Evolutionary conservation across 2,329 filamentous ascomycete species (phyloP).

Genomic region (Trichothecium roseum): DNA sequence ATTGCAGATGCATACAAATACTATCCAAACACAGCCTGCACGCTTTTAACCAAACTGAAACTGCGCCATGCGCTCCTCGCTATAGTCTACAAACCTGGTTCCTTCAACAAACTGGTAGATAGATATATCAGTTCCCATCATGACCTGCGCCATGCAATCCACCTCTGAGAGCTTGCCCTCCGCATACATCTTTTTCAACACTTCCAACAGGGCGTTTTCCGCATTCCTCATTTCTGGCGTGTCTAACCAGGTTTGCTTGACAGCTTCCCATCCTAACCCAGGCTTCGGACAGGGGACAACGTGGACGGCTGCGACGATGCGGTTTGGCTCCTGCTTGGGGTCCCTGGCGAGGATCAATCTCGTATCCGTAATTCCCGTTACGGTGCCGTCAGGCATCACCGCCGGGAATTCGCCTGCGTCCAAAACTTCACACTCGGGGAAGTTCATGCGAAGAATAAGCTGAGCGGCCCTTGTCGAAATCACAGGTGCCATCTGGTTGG

Average conservation of each 20-base stretch:
- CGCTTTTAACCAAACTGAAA: neutral
- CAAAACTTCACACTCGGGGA: conserved; percentile 1
- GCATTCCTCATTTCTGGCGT: conserved; percentile 2
- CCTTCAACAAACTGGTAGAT: conserved; percentile 2
- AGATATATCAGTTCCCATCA: conserved; percentile 1
- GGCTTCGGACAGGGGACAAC: conserved; percentile 1
- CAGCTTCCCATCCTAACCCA: neutral
- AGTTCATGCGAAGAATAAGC: conserved; percentile 1
- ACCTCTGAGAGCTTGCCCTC: conserved; percentile 1
- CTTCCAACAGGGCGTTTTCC: conserved; percentile 1
- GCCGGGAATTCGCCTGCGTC: neutral
- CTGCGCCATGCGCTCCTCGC: conserved; percentile 3
- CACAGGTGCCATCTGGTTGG: neutral
- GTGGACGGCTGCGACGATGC: conserved; percentile 1
- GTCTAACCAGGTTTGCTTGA: neutral
- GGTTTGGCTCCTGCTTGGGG: neutral
- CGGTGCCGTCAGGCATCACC: neutral
- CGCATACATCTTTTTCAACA: conserved; percentile 1
- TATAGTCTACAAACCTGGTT: conserved; percentile 2
- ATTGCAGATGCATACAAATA: no score
- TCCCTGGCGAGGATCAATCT: conserved; percentile 1
- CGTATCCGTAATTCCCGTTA: neutral
- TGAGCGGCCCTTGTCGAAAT: neutral
- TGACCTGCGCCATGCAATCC: conserved; percentile 2
- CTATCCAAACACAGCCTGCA: no score